Conservation (phyloP, 495 filamentous ascomycete species). For the Neurospora sp. region DNA sequence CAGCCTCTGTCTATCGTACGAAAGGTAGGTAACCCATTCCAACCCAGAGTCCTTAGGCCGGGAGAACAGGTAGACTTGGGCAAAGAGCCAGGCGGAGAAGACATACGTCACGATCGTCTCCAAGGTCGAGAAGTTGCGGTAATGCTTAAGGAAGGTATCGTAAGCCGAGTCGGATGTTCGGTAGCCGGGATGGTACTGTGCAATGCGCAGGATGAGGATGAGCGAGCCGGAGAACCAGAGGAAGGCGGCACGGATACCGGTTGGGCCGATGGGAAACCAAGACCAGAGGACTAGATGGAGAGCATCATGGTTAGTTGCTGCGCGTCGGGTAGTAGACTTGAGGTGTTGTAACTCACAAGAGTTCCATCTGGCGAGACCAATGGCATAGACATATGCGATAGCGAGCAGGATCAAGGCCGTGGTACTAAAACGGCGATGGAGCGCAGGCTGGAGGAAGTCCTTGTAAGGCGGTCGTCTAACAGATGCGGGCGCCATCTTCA, state of each 20-base stretch:
- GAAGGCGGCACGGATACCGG: conserved; percentile 64
- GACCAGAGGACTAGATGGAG: conserved; percentile 59
- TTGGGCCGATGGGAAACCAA: conserved; percentile 72
- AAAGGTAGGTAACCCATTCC: conserved; percentile 55
- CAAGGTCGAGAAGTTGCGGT: conserved; percentile 46
- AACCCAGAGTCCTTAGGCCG: conserved; percentile 53
- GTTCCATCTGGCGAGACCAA: conserved; percentile 60
- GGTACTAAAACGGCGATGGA: conserved; percentile 77
- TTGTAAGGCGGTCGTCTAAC: conserved; percentile 52
- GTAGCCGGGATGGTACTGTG: conserved; percentile 67
- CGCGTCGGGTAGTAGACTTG: not conserved
- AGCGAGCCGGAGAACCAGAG: conserved; percentile 64
- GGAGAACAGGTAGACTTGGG: conserved; percentile 74
- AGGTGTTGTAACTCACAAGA: conserved; percentile 43
- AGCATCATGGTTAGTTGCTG: conserved; percentile 5
- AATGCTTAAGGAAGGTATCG: conserved; percentile 46
- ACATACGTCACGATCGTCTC: conserved; percentile 63
- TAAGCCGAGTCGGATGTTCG: conserved; percentile 61
- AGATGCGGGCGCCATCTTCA: conserved; percentile 31
- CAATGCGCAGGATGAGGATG: conserved; percentile 67
- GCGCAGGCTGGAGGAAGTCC: conserved; percentile 79
- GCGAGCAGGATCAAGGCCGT: conserved; percentile 55
- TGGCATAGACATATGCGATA: conserved; percentile 64
- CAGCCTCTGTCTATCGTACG: conserved; percentile 61
- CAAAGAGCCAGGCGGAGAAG: conserved; percentile 75